Evolutionary conservation across 805 yeast species (phyloP), one percentile per base, ranked within the genome.

Genomic region (Priceomyces carsonii): DNA sequence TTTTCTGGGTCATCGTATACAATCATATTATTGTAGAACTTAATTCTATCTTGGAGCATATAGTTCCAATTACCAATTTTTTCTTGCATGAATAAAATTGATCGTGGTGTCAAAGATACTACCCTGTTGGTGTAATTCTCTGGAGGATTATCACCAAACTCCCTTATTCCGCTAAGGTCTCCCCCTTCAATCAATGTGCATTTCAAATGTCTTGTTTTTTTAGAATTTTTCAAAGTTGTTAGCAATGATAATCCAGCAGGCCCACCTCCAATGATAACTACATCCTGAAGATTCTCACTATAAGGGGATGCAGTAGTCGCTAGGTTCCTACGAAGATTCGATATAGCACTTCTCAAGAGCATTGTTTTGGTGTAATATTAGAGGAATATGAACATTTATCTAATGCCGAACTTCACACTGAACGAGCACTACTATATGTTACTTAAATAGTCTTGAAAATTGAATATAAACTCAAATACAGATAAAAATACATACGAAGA

Each of bases 181-280:
- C 77, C 73, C 1, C 84, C 88, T 58, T 93, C 99, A 17, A 93
- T 72, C 33, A 93, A 63, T 0, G 80, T 75, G 32, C 91, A 75
- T 29, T 71, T 69, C 28, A 88, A 71, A 32, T 76, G 66, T 18
- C 62, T 66, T 3, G 95, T 75, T 14, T 70, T 56, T 3, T 82
- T 79, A 1, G 89, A 82, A 45, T 72, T 71, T 55, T 85, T 84
- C 38, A 91, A 61, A 0, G 95, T 95, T 0, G 95, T 75, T 4
- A 93, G 81, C 23, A 93, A 64, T 1, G 96, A 82, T 38, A 93
- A 64, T 0, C 99, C 99, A 1, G 98, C 98, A 1, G 98, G 96
- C 0, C 99, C 99, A 6, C 95, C 98, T 23, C 99, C 99, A 23
- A 93, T 85, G 35, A 93, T 85, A 6, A 87, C 81, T 14, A 93